Evolutionary conservation across 2,329 filamentous ascomycete genomes (phyloP), one percentile per base, ranked within the genome.

Genomic region (Aspergillus costaricaensis): DNA sequence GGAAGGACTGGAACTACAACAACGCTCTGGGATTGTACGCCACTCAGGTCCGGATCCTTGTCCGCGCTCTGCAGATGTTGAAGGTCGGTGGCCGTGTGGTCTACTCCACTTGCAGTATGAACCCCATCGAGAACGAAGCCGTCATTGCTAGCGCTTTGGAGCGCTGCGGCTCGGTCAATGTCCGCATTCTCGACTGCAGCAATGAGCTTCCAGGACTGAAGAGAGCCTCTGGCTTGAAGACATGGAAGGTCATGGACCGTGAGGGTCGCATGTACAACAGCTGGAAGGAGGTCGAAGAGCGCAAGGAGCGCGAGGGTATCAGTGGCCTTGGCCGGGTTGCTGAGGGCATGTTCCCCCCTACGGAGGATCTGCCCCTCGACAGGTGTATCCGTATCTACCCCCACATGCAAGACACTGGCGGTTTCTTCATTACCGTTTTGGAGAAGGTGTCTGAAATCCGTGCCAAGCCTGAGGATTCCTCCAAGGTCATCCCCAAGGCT

Each of bases 101-200:
- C 55, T 99, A 98, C 80, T 98, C 94, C 3, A 99, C 95, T 19
- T 99, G 95, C 83, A 97, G 92, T 77, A 92, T 99, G 91, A 99
- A 99, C 79, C 95, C 95, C 0, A 87, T 98, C 27, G 95, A 99
- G 81, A 96, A 99, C 72, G 95, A 99, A 79, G 89, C 95, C 6
- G 92, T 98, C 15, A 82, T 99, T 62, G 88, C 91, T 1, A 89
- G 90, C 25, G 95, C 95, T 10, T 93, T 99, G 68, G 90, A 92
- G 68, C 86, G 93, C 59, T 98, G 93, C 71, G 95, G 95, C 3
- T 78, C 86, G 4, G 83, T 85, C 14, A 95, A 93, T 72, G 90
- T 99, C 53, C 85, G 90, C 65, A 88, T 99, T 48, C 77, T 98
- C 58, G 92, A 97, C 76, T 95, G 90, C 78, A 90, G 87, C 72